A percentile compares a stretch with the other conserved stretches of the same genome.
Evolutionary conservation across 441 rosid genomes (phyloP).

Genomic region (Pelargonium australe): DNA sequence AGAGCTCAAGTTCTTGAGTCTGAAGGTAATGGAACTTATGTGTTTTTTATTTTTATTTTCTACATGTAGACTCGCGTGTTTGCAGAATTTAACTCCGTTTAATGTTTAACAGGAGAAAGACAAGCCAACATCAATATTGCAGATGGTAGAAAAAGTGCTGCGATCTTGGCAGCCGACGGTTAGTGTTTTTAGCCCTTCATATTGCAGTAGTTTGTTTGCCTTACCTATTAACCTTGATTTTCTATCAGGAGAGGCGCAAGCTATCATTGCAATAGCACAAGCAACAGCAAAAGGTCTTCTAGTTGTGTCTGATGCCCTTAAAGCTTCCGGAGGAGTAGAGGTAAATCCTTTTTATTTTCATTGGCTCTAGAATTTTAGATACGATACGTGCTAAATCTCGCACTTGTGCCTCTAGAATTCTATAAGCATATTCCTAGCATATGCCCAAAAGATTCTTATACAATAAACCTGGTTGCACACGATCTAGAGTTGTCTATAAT

Average conservation of each 20-base stretch:
- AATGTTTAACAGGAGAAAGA: slow-evolving; percentile 61
- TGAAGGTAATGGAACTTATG: slow-evolving; percentile 47
- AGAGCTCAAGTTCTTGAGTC: slow-evolving; percentile 93
- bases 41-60: not conserved
- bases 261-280: slow-evolving; percentile 73
- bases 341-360: slow-evolving; percentile 32
- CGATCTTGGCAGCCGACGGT: slow-evolving; percentile 47
- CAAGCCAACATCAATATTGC: slow-evolving; percentile 89
- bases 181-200: slow-evolving; percentile 30
- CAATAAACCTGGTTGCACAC: no score
- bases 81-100: slow-evolving; percentile 8
- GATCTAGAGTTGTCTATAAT: no score
- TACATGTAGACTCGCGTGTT: not conserved
- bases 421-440: not conserved
- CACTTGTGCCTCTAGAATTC: no score
- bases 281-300: slow-evolving; percentile 75
- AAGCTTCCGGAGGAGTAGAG: slow-evolving; percentile 76
- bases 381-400: not conserved
- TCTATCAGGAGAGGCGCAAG: slow-evolving; percentile 88
- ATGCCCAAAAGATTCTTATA: no score
- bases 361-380: slow-evolving; percentile 1
- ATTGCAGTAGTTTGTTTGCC: slow-evolving; percentile 12
- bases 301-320: slow-evolving; percentile 60
- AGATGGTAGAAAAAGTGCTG: slow-evolving; percentile 66
- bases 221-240: not conserved